Evolutionary conservation across 23 red algal genomes (phyloP), one percentile per base, ranked within the genome.

Genomic region (Gracilaria domingensis): DNA sequence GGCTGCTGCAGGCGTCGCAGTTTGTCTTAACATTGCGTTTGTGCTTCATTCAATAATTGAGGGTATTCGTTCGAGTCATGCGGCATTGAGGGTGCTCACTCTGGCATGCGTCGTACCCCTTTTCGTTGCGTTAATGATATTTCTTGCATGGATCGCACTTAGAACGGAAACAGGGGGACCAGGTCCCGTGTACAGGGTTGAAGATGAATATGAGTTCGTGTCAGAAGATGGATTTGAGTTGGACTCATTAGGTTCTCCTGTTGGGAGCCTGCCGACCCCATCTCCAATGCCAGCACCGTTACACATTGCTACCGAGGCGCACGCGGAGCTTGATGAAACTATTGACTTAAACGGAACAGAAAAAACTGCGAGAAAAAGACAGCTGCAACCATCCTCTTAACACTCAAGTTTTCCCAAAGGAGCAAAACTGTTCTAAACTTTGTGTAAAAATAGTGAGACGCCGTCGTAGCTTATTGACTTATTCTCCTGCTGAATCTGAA

Each of bases 1-100:
- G 96, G 17, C 80, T 38, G 87, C 90, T 0, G 96, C 96, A n/a
- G 79, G 77, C 0, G 83, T 98, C 48, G 51, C 87, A 30, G 79
- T 98, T 50, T 93, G 45, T 45, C 86, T 98, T 33, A 98, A 98
- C 33, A 75, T 95, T 21, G 92, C 92, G 39, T 88, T 79, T 56
- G 92, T 88, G 3, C 21, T 83, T 28, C 83, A 94, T 59, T 50
- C 76, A 1, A 53, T 94, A 39, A 40, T 37, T 35, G 50, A 88
- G 23, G 72, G 76, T 21, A 71, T 87, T 21, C 28, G 72, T 20
- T 94, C 92, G 18, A 75, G 47, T 30, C 40, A 49, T 60, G 16
- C 40, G 12, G 72, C 34, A 40, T 71, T 87, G 23, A 83, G 83
- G 24, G 18, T 94, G 23, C n/a, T 83, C 30, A 66, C 26, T 21